Evolutionary conservation across 2,329 filamentous ascomycete genomes (phyloP), one percentile per base, ranked within the genome.

Genomic region (Metarhizium sp.): DNA sequence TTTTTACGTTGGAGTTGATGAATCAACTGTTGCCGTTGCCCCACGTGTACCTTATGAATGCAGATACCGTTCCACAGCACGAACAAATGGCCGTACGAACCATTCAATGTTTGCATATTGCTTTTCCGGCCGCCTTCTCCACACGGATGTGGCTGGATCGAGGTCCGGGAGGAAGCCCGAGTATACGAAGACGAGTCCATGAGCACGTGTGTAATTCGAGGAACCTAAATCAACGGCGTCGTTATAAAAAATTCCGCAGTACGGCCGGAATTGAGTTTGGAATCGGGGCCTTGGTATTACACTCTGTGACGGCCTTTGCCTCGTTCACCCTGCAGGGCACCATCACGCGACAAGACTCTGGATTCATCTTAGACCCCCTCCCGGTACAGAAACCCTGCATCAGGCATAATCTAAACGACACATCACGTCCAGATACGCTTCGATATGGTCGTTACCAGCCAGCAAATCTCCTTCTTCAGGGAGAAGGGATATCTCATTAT

Each of bases 401-500:
- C 25, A 25, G 25, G 3, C 25, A 4, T 4, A 25, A 4, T 4
- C 25, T 4, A 3, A 25, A 11, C 32, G 32, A 34, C 32, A 25
- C 25, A 25, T 34, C 32, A 34, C 32, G 32, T 34, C 32, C 32
- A 1, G 32, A 34, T 8, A 34, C 6, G 6, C 7, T 8, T 34
- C 32, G 11, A 34, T 25, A 25, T 25, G 25, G 25, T 25, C 25
- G 25, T 25, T 25, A 25, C 25, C 25, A 1, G 3, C 10, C 32
- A 34, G 32, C 32, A 60, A 36, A 30, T 55, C 20, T 20, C 42
- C 7, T 59, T 57, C 43, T 60, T 59, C 55, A 54, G 58, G 46
- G 20, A 57, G 18, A 61, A 60, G 45, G 58, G 58, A 25, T 61
- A 57, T 14, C 42, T 61, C 29, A 56, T 60, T 42, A 54, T 61